Evolutionary conservation across 192 early-diverging fungal species (phyloP).

Genomic region (Chytriomyces sp.): DNA sequence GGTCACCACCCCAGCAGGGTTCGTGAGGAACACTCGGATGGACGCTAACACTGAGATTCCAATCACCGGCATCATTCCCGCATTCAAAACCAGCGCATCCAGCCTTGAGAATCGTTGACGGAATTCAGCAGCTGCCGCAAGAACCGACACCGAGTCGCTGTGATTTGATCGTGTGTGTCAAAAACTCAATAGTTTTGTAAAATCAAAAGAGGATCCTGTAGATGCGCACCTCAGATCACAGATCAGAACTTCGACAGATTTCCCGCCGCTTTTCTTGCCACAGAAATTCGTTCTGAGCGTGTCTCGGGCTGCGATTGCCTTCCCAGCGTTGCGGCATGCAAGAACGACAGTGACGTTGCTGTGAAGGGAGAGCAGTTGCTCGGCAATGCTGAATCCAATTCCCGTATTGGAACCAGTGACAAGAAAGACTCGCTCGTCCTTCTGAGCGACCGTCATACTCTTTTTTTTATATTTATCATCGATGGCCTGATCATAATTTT

Average conservation of each 20-base stretch:
- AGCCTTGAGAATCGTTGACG: constrained; percentile 37
- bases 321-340: constrained; percentile 42
- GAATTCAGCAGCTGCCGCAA: constrained; percentile 1
- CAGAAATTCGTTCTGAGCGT: constrained; percentile 21
- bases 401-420: constrained; percentile 52
- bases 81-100: constrained; percentile 55
- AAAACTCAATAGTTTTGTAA: no score
- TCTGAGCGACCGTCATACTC: no score
- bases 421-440: constrained; percentile 5
- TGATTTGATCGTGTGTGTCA: neutral
- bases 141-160: neutral
- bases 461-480: no score
- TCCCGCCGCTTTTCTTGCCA: constrained; percentile 38
- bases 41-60: constrained; percentile 35
- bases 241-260: constrained; percentile 37
- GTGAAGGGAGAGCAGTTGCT: constrained; percentile 38
- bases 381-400: constrained; percentile 46
- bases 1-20: constrained; percentile 48
- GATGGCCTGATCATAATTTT: no score
- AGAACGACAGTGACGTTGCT: constrained; percentile 44
- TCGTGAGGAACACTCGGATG: constrained; percentile 33
- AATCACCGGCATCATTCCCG: constrained; percentile 51
- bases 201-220: neutral
- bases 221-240: neutral
- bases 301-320: constrained; percentile 43